Base-by-base conservation (phyloP, 176 grass and related monocot genomes). In the Aechmea fasciata region DNA sequence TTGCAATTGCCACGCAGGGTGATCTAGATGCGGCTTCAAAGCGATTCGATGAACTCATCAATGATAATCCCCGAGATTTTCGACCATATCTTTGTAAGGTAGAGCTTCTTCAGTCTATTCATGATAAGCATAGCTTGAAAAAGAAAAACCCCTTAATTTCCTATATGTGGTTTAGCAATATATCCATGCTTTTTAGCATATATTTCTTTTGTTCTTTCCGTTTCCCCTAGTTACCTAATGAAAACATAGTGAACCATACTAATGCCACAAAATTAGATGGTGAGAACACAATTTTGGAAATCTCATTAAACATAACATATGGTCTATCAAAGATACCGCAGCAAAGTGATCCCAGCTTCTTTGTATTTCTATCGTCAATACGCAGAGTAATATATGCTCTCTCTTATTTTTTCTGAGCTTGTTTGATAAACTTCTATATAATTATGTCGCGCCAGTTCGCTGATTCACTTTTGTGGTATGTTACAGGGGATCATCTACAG, bases 41-140 rank as follows among this genome's bases (percentile, higher is more conserved):
- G 47, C 85, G 86, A 72, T 79, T 93, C 13, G 77, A 88, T 52
- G 71, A 79, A 85, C 82, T 99, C 63, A 83, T 89, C 65, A 84
- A 90, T 11, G 89, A 90, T 63, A 82, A 99, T 69, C 94, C 79
- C 41, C 71, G 71, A 64, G 94, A 93, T 85, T 99, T 99, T 65
- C 75, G 94, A n/a, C 75, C 89, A 52, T 78, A 88, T 51, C 89
- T 99, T 63, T 99, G 89, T 65, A 87, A 90, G 94, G 94, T 88
- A 77, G 13, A 72, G 0, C 33, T 70, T 70, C 26, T 52, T 51
- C 7, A 23, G 49, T 11, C 9, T 67, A 11, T 67, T 19, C 48
- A 64, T 51, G 47, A 69, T 51, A 49, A 10, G 15, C 47, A 2
- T 65, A 18, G 2, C 5, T 49, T 11, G 15, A 41, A 33, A 33